Percentiles rank a stretch among this genome's conserved stretches.
Evolutionary conservation across 495 filamentous ascomycete species (phyloP).

Genomic region (Penicillium pulvis): DNA sequence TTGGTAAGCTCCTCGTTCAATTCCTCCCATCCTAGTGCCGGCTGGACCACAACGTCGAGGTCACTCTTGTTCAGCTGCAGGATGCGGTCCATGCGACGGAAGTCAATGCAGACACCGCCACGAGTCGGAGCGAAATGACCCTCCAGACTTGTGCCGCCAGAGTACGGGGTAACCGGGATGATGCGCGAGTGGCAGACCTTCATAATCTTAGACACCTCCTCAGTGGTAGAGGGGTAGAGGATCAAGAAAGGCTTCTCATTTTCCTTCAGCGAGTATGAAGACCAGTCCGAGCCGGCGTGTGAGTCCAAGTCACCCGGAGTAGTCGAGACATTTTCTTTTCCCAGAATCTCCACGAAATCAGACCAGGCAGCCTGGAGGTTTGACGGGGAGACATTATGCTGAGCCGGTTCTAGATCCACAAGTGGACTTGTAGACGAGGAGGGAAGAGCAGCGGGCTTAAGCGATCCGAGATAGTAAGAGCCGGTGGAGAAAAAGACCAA

Average conservation of each 20-base stretch:
- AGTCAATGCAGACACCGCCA: conserved; percentile 66
- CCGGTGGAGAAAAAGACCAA: conserved; percentile 61
- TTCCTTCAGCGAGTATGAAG: conserved; percentile 65
- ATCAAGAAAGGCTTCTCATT: conserved; percentile 49
- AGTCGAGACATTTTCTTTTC: conserved; percentile 83
- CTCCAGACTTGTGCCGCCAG: conserved; percentile 64
- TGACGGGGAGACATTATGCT: conserved; percentile 68
- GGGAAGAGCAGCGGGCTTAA: conserved; percentile 58
- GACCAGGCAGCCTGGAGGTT: conserved; percentile 93
- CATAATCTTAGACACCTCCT: conserved; percentile 62
- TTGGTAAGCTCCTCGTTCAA: conserved; percentile 60
- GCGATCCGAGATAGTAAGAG: conserved; percentile 72
- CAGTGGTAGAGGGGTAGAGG: conserved; percentile 53
- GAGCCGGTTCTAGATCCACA: conserved; percentile 55
- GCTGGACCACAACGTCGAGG: conserved; percentile 67
- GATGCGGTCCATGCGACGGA: conserved; percentile 64
- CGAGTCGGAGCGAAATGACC: conserved; percentile 64
- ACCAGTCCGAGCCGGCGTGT: conserved; percentile 89
- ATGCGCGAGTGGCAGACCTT: conserved; percentile 60
- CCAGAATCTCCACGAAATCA: conserved; percentile 84
- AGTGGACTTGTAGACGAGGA: conserved; percentile 75
- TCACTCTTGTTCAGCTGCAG: conserved; percentile 57
- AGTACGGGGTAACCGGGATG: conserved; percentile 67
- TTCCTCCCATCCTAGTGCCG: conserved; percentile 64
- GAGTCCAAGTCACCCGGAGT: conserved; percentile 61